Base-by-base conservation (phyloP, 140 eudicot genomes). In the Oenanthe javanica region DNA sequence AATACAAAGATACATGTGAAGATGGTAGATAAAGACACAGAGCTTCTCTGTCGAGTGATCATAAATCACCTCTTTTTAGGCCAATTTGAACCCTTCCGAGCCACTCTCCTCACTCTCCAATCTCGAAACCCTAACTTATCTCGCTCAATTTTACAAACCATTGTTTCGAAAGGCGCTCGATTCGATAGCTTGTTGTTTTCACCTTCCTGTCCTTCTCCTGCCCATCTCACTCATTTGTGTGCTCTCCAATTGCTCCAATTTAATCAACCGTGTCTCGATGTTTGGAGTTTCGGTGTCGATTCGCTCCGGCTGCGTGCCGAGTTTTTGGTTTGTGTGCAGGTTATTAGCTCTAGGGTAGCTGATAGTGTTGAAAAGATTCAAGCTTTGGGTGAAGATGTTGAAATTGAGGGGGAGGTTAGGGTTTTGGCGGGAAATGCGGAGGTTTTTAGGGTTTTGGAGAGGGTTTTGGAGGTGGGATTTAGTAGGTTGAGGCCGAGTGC, bases 31-130 rank as follows among this genome's bases (percentile, higher is more conserved):
- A 94, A 85, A 79, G 97, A 92, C 80, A 79, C 89, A 18, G 88
- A 91, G 77, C 89, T 92, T 16, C 92, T 95, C 72, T 80, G 90
- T 46, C 87, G 83, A 49, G 92, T 87, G 19, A 77, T 93, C 21
- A 86, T 87, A 11, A 95, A 95, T 82, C 99, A 95, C 82, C 83
- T 95, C 40, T 92, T 89, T 57, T 38, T 95, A 15, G 91, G 88
- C 25, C 99, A 95, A 87, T 92, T 95, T 87, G 99, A 95, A 77
- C 91, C 97, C 1, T 90, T 95, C 76, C 91, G 99, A 77, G 99
- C 97, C 66, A 90, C 89, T 21, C 83, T 95, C 6, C 84, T 85
- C 55, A 91, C 90, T 50, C 99, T 95, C 83, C 91, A 92, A 72
- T 90, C 90, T 74, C 91, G 92, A 46, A 84, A 90, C 73, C 92